Base-by-base conservation (phyloP, 2,329 filamentous ascomycete species). In the Coniella lustricola region DNA sequence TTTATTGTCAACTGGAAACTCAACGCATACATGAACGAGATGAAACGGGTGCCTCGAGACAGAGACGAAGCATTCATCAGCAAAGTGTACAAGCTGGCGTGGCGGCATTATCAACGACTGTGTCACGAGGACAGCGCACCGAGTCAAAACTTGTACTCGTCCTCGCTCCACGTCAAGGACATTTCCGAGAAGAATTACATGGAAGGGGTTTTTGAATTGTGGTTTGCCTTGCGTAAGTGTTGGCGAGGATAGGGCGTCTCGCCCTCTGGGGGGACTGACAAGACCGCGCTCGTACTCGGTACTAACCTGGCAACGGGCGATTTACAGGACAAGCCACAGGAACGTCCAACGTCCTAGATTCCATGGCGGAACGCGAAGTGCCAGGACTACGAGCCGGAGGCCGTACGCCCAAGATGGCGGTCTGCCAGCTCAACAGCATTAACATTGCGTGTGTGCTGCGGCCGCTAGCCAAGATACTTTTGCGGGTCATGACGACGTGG, bases 201-300 rank as follows among this genome's bases (percentile, higher is more conserved):
- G n/a, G 49, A 52, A 1, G 65, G 66, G 9, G 61, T 72, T 3
- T 69, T 76, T 18, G 57, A 59, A 5, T 54, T 77, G 1, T 74
- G 72, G 69, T 72, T 75, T 54, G 69, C 68, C 3, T 67, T 68
- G 10, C 63, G 74, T 77, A 56, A 57, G 73, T 64, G 20, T 18
- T 33, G 17, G n/a, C n/a, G n/a, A n/a, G n/a, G n/a, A 35, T 13
- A 20, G 7, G 25, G 25, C 25, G 25, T 21, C 22, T 10, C 21
- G 4, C 12, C 16, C 37, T 12, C 17, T 39, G n/a, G 9, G 17
- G 25, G 5, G 5, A 29, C 10, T 29, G 25, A 29, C 5, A 5
- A 10, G 10, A 29, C 5, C 5, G 25, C 8, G 20, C 18, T 32
- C 48, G 12, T 7, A 25, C 13, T 25, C 22, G 31, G 32, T 34